These are phyloP conservation scores for Leccinum ponderosum DNA, from an alignment of 1,284 basidiomycete species.

Conservation along the genomic window DNA sequence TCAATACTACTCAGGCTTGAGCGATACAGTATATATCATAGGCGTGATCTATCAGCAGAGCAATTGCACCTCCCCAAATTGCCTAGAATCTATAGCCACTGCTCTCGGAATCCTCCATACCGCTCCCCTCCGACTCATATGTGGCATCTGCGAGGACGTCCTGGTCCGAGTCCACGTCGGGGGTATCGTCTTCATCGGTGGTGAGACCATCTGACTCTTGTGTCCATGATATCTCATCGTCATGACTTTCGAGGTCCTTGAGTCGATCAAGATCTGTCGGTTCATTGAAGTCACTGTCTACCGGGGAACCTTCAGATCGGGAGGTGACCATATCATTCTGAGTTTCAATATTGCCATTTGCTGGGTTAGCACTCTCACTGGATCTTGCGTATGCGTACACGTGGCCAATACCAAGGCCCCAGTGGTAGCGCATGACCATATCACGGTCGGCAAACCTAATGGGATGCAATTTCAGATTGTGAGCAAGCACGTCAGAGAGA, in stretches of 20 bases:
- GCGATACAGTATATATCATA: too few relatives aligned
- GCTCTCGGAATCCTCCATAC: too few relatives aligned
- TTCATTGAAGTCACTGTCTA: neutral
- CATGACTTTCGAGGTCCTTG: neutral
- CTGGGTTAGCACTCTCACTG: neutral
- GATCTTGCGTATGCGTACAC: neutral
- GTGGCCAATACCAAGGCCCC: neutral
- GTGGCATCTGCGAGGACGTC: too few relatives aligned
- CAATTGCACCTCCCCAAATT: too few relatives aligned
- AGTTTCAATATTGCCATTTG: neutral
- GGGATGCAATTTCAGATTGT: neutral
- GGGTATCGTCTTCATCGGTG: too few relatives aligned
- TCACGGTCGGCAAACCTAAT: conserved; percentile 11
- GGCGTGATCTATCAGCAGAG: too few relatives aligned
- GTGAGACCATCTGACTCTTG: neutral
- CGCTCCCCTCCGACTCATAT: too few relatives aligned
- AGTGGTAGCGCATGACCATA: conserved; percentile 10
- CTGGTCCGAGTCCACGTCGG: too few relatives aligned
- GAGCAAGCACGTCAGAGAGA: neutral
- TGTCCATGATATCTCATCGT: neutral
- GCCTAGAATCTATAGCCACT: too few relatives aligned
- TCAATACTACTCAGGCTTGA: too few relatives aligned
- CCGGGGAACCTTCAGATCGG: neutral
- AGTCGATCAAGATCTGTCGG: neutral
- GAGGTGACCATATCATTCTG: neutral